Evolutionary conservation across 1,139 yeast genomes (phyloP), one percentile per base, ranked within the genome.

Genomic region (Taphrina flavorubra): DNA sequence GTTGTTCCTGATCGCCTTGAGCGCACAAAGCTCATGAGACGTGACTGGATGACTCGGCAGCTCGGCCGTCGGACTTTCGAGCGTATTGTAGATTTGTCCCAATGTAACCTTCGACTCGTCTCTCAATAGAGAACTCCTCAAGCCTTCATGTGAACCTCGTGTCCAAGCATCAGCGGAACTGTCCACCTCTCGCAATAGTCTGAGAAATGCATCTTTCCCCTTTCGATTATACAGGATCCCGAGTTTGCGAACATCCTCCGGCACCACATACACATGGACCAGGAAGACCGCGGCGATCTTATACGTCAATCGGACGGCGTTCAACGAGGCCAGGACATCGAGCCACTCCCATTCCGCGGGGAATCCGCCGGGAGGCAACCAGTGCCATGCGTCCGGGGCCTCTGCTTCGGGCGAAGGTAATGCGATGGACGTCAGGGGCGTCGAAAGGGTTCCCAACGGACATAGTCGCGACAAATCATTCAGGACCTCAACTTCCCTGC

Each of bases 301-400:
- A 31, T 62, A 53, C 18, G 66, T 62, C 53, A 62, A 14, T 1
- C 58, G 39, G 6, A 62, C 34, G 20, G 51, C 37, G 14, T 51
- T 53, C 18, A n/a, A 25, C 6, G 18, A 16, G n/a, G 53, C 42
- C 57, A 62, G 40, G 16, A 14, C 16, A 7, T 62, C 66, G 34
- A 62, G 66, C 66, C 66, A 62, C n/a, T 31, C 51, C 51, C 58
- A 53, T 14, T 51, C 25, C 31, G 36, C 42, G 4, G 66, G 66
- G 20, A 62, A 62, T n/a, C 11, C 14, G 7, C 66, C 59, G 7
- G 66, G 60, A 4, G 66, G 60, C 34, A 62, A 59, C 66, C 66
- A 62, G 16, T 16, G 20, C 47, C 57, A 62, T 7, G 64, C 37
- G n/a, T 64, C 68, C 39, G 68, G 51, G 10, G 68, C 63, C 13